Base-by-base conservation (phyloP, 306 rosid species). In the Dalbergia oliveri region DNA sequence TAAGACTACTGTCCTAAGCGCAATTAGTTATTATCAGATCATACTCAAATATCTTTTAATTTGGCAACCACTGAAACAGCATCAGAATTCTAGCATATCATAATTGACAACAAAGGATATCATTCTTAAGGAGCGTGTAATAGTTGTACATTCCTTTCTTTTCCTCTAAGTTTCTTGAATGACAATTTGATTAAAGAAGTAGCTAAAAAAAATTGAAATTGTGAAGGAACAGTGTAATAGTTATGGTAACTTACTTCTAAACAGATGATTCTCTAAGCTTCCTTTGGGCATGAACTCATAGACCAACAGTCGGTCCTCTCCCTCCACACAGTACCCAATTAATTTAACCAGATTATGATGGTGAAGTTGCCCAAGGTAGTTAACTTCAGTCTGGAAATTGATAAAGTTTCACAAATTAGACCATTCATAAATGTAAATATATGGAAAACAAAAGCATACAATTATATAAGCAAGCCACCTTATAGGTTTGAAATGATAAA, bases 201-300 rank as follows among this genome's bases (percentile, higher is more conserved):
- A 74, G 34, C 34, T 41, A 8, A 76, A 26, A 21, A 21, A 18
- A 50, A 81, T n/a, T 9, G 31, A 68, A 39, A 18, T 54, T 11
- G 34, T 13, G n/a, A 33, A 51, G 39, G 16, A 68, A 65, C 47
- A 72, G 7, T 15, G 26, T 8, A 44, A 56, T 14, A 66, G 34
- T 23, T 26, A 33, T 23, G 3, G 13, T 43, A 47, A 84, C 97
- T 85, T 90, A 94, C 98, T 94, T 88, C 97, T 88, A 84, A 94
- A 94, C 16, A 94, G 87, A 91, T 94, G 97, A 84, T 94, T 94
- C 84, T 93, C 98, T 81, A 93, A 85, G 86, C 98, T 93, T 69
- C 98, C 98, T 64, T 89, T 91, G 2, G 97, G 88, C 98, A 94
- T 82, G 82, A 90, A 90, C 89, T 94, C 97, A 53, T 94, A 94